phyloP scores from a whole-genome alignment of 345 rosid genomes.

The Limnanthes douglasii region DNA sequence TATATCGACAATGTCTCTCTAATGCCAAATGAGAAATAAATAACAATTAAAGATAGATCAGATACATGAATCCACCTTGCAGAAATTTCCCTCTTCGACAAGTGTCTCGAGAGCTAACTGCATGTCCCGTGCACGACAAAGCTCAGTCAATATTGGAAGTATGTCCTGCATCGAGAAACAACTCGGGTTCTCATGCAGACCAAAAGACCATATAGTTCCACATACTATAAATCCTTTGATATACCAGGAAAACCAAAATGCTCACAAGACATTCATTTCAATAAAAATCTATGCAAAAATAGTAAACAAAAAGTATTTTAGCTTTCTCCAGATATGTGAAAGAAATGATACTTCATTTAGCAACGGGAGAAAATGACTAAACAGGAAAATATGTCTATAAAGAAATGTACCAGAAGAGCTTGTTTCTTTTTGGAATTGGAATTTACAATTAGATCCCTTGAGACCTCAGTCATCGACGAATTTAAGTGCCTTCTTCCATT shows the following conservation, averaged over 20 bases:
- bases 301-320: not conserved
- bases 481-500: slow-evolving; percentile 91
- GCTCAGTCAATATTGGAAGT: slow-evolving; percentile 70
- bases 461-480: slow-evolving; percentile 88
- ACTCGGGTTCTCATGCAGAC: too few relatives aligned
- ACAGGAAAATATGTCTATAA: slow-evolving; percentile 2
- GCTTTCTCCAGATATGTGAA: slow-evolving; percentile 1
- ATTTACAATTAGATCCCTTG: slow-evolving; percentile 98
- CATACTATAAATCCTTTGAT: too few relatives aligned
- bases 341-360: too few relatives aligned
- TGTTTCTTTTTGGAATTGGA: slow-evolving; percentile 82
- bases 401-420: slow-evolving; percentile 62
- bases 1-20: slow-evolving; percentile 2
- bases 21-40: slow-evolving; percentile 3
- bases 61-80: slow-evolving; percentile 44
- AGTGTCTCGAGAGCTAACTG: slow-evolving; percentile 75
- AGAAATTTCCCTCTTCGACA: slow-evolving; percentile 80
- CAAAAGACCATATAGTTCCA: too few relatives aligned
- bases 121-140: slow-evolving; percentile 67
- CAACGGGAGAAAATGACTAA: slow-evolving; percentile 1
- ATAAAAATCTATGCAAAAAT: not conserved
- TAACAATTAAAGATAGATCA: slow-evolving; percentile 1
- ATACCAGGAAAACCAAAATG: not conserved
- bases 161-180: slow-evolving; percentile 44
- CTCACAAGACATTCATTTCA: too few relatives aligned